Base-by-base conservation (phyloP, 768 basidiomycete species). In the Rhizopogon rudus region DNA sequence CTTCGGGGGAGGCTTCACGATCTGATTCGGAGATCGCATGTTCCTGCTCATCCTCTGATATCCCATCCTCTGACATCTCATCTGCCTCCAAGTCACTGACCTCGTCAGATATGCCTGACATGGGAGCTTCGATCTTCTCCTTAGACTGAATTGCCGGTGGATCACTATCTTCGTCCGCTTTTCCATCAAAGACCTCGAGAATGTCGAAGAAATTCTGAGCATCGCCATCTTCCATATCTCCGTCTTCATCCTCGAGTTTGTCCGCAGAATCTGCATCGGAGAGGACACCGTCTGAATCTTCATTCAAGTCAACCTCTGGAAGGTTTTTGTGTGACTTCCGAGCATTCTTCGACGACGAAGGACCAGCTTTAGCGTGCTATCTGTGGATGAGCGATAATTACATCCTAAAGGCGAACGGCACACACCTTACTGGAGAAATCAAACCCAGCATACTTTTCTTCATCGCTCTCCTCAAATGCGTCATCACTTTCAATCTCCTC, bases 401-500 rank as follows among this genome's bases (percentile, higher is more conserved):
- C 17, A 10, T 48, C 25, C 29, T 33, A 42, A 37, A 39, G 8
- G 25, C 31, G 6, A 54, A 35, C 12, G 40, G 29, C 9, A 45
- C 57, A 14, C 20, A 60, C 62, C 55, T 46, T 60, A 49, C 61
- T 62, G 40, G 66, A 60, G 57, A 79, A 78, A 13, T 57, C 61
- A 58, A 87, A 87, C 3, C 83, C 86, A 9, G 83, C 84, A 70
- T 85, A 92, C 3, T 77, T 74, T n/a, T 93, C 91, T 55, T 85
- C 85, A 35, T 91, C 91, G 53, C 81, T 84, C 65, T 90, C 87
- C 57, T 91, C 88, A 57, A 91, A 90, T 1, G 90, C 92, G 58
- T 77, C 85, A 62, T 94, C 93, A 58, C 85, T 88, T 57, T 91
- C 88, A 44, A 93, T 81, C 57, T 93, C 91, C 64, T 93, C 91